Base-by-base conservation (phyloP, 192 early-diverging fungal species). In the Dissophora globulifera region DNA sequence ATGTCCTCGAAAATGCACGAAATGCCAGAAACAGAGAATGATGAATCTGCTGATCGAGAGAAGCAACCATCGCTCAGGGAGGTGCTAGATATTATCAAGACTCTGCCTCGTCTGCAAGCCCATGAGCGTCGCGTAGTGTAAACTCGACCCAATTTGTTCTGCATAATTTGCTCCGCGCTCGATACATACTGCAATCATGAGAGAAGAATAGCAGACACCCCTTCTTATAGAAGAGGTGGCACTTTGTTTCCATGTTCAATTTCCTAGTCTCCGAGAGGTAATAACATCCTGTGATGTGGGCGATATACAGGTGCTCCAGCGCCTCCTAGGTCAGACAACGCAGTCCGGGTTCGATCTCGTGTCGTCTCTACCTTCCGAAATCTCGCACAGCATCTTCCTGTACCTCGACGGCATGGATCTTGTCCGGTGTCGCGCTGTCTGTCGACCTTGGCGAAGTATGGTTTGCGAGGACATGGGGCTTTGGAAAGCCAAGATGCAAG, bases 341-440 rank as follows among this genome's bases (percentile, higher is more conserved):
- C 45, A 42, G 3, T 64, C 69, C 16, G 69, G 69, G 33, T 72
- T 45, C 29, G 69, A 72, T 38, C 35, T 62, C 20, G 49, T 72
- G 1, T 72, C 69, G 0, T 31, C 45, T 0, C 33, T 72, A 13
- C 69, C 69, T 0, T 1, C 20, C 22, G 69, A 72, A 30, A 43
- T 72, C 20, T 63, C 69, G 1, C 60, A 45, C 43, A 22, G 43
- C 20, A 57, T 72, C 29, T 51, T 72, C 45, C 7, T 58, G 48
- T 45, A 58, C 4, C 61, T 72, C 8, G 55, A 64, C 0, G 54
- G 61, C 12, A 64, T 64, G 61, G 69, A 72, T 50, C 41, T 72
- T 29, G 61, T 74, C 22, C 60, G 55, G 2, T 64, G 69, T 38
- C 69, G 62, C 0, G 61, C 69, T 1, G 69, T 74, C n/a, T 74